Evolutionary conservation across 2,329 filamentous ascomycete species (phyloP).

Genomic region (Cladosporium phlei): DNA sequence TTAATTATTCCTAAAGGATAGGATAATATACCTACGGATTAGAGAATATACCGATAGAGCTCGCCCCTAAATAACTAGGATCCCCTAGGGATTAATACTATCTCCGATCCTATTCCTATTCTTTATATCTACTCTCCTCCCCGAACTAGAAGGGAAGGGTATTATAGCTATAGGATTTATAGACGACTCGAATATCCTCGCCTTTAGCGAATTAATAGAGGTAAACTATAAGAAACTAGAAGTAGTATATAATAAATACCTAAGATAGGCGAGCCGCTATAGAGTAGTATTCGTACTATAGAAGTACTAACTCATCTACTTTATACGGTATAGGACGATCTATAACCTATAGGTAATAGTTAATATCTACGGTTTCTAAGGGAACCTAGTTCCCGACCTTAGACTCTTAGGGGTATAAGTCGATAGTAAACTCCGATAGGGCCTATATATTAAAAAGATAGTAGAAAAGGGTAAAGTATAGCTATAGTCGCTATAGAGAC

Average conservation of each 20-base stretch:
- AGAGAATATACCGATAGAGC: slow-evolving; percentile 15
- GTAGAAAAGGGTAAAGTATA: too few relatives aligned
- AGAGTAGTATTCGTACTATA: slow-evolving; percentile 9
- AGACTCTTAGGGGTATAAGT: too few relatives aligned
- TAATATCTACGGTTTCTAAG: too few relatives aligned
- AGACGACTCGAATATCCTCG: slow-evolving; percentile 12
- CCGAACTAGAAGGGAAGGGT: neutral
- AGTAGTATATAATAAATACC: slow-evolving; percentile 7
- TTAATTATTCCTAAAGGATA: slow-evolving; percentile 23
- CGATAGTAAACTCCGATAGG: too few relatives aligned
- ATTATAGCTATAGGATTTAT: slow-evolving; percentile 9
- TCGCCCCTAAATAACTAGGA: slow-evolving; percentile 22
- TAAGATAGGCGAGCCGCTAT: slow-evolving; percentile 6
- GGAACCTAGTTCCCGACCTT: too few relatives aligned
- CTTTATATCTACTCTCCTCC: slow-evolving; percentile 30
- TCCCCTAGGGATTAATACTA: slow-evolving; percentile 29
- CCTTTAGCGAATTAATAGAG: slow-evolving; percentile 2
- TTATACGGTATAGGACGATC: neutral
- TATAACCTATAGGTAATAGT: slow-evolving; percentile 11
- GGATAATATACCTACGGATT: slow-evolving; percentile 16
- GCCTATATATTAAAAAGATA: too few relatives aligned
- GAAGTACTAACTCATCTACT: slow-evolving; percentile 13
- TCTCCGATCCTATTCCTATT: slow-evolving; percentile 33
- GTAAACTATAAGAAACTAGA: slow-evolving; percentile 6
- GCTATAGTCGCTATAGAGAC: too few relatives aligned